These are phyloP conservation scores for Podospora australis DNA, from an alignment of 495 filamentous ascomycete genomes.

Conservation along the genomic window DNA sequence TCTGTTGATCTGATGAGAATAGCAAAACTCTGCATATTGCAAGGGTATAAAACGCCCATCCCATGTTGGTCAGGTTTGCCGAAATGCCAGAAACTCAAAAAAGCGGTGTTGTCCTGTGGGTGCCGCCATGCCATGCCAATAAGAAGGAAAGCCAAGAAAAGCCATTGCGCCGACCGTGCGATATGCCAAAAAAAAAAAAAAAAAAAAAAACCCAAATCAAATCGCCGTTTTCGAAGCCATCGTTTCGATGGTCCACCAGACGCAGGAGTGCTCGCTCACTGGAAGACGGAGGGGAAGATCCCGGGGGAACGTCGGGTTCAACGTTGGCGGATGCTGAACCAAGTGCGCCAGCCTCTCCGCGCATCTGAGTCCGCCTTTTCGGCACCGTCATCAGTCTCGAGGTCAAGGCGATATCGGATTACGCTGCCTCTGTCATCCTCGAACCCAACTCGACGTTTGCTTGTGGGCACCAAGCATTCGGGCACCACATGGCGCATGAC, in stretches of 20 bases:
- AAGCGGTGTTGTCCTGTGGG: background rate
- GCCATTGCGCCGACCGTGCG: background rate
- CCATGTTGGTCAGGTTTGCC: slow-evolving; percentile 4
- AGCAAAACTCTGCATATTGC: slow-evolving; percentile 5
- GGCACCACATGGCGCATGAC: slow-evolving; percentile 46
- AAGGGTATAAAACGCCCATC: slow-evolving; percentile 14
- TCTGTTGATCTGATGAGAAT: slow-evolving; percentile 5
- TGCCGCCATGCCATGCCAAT: slow-evolving; percentile 8
- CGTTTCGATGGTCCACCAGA: no score
- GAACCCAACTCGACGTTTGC: slow-evolving; percentile 38
- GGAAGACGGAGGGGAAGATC: no score
- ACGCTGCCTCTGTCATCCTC: slow-evolving; percentile 50
- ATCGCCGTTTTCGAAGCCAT: no score
- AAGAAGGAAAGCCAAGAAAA: no score
- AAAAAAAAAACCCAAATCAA: background rate
- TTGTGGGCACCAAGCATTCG: slow-evolving; percentile 46
- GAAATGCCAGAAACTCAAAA: slow-evolving; percentile 1
- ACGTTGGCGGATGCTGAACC: slow-evolving; percentile 18
- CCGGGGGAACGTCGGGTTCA: no score
- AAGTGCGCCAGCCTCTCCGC: slow-evolving; percentile 17
- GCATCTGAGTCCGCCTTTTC: slow-evolving; percentile 10
- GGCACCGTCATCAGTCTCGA: slow-evolving; percentile 24
- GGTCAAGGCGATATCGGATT: slow-evolving; percentile 45
- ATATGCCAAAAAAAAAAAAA: background rate
- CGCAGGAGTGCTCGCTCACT: no score